Percentiles rank a stretch among this genome's conserved stretches.
These are phyloP conservation scores for Cenchrus fungigraminus DNA, from an alignment of 176 grass and related monocot genomes.

Conservation along the genomic window DNA sequence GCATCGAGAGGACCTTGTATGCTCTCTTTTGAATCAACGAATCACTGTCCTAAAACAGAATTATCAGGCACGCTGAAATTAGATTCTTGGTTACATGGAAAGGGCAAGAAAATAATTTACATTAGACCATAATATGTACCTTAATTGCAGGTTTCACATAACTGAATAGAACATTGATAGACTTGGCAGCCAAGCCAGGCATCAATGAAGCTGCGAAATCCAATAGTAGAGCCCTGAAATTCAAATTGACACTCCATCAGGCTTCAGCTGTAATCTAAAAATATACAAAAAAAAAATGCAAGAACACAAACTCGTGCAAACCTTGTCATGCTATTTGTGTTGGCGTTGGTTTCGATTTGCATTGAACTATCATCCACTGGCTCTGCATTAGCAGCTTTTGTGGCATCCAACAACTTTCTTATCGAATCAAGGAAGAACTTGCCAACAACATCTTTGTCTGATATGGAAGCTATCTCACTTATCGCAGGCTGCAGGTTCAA, in stretches of 20 bases:
- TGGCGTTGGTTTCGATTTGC: slow-evolving; percentile 56
- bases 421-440: slow-evolving; percentile 69
- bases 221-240: slow-evolving; percentile 81
- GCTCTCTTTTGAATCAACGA: slow-evolving; percentile 91
- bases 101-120: slow-evolving; percentile 23
- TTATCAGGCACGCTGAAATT: slow-evolving; percentile 13
- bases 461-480: slow-evolving; percentile 80
- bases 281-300: slow-evolving; percentile 27
- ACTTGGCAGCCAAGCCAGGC: slow-evolving; percentile 71
- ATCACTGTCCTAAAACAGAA: slow-evolving; percentile 73
- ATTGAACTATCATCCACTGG: slow-evolving; percentile 56
- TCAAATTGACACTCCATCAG: slow-evolving; percentile 6
- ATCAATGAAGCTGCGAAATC: slow-evolving; percentile 87
- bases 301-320: slow-evolving; percentile 45
- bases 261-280: slow-evolving; percentile 7
- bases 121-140: slow-evolving; percentile 51
- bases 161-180: slow-evolving; percentile 73
- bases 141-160: slow-evolving; percentile 93
- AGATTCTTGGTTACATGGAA: slow-evolving; percentile 23
- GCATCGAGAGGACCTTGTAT: slow-evolving; percentile 93
- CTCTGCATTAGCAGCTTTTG: slow-evolving; percentile 72
- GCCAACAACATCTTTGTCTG: slow-evolving; percentile 71
- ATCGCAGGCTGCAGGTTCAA: slow-evolving; percentile 71
- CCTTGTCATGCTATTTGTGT: slow-evolving; percentile 59
- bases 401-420: slow-evolving; percentile 74